Evolutionary conservation across 129 eudicot species (phyloP), one percentile per base, ranked within the genome.

Genomic region (Centella asiatica): DNA sequence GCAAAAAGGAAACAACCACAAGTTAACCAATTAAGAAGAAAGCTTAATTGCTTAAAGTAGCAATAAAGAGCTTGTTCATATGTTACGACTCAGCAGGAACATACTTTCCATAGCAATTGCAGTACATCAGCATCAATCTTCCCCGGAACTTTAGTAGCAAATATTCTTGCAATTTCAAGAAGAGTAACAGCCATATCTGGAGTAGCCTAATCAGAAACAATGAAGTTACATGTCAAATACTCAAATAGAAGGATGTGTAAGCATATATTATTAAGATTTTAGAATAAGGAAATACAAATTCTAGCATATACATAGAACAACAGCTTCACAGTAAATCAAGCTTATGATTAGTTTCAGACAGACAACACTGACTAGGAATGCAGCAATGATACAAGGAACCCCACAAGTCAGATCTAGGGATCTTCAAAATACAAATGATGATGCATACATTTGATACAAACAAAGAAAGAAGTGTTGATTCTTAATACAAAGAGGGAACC

Each of bases 131-230:
- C 98, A 74, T 92, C 98, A 51, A 92, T 87, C 80, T 92, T 92
- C 57, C 98, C 98, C 23, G 98, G 98, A 69, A 87, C 98, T 74
- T 92, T 92, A 59, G 98, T 92, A 47, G 98, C 98, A 84, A 92
- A 92, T 50, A 92, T 77, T 77, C 98, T 78, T 23, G 98, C 98
- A 65, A 92, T 92, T 75, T 92, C 98, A 48, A 92, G 96, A 58
- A 92, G 90, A 62, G 96, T 92, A 45, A 92, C 96, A 7, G 98
- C 98, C 98, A 92, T 92, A 80, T 81, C 98, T 29, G 98, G 98
- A 68, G 98, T 92, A 55, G 98, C 98, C 98, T 89, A 61, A 66
- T 15, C 70, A 53, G 48, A 10, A 63, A 76, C 36, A 53, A 50
- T 15, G 60, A 56, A 6, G 6, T 40, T 29, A 47, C 23, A 54